A percentile compares a stretch with the other conserved stretches of the same genome.
Evolutionary conservation across 2,329 filamentous ascomycete genomes (phyloP).

Genomic region (Colletotrichum destructivum): DNA sequence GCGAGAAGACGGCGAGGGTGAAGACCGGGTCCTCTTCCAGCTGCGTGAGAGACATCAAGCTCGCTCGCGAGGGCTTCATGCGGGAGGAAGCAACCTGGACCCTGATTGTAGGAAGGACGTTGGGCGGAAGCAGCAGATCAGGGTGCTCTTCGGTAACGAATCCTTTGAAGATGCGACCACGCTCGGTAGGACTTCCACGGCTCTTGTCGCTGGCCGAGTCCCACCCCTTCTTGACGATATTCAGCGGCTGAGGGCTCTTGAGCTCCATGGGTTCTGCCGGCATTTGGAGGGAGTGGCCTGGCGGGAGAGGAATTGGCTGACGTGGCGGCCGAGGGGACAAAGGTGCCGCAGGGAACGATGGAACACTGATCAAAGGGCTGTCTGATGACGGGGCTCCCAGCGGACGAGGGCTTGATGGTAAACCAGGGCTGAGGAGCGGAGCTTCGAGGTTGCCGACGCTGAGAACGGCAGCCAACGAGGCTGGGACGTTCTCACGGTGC

Average conservation of each 20-base stretch:
- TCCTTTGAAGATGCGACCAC: conserved; percentile 78
- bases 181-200: conserved; percentile 58
- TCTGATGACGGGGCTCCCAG: conserved; percentile 47
- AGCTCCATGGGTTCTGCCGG: conserved; percentile 55
- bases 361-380: conserved; percentile 66
- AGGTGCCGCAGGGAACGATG: conserved; percentile 73
- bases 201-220: conserved; percentile 51
- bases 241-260: conserved; percentile 58
- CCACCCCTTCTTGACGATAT: conserved; percentile 54
- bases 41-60: conserved; percentile 83
- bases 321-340: conserved; percentile 82
- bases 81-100: conserved; percentile 93
- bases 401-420: conserved; percentile 74
- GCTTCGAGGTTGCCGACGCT: conserved; percentile 55
- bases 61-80: conserved; percentile 92
- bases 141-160: conserved; percentile 90
- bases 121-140: conserved; percentile 87
- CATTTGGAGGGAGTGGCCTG: conserved; percentile 77
- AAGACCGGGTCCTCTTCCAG: conserved; percentile 95
- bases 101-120: conserved; percentile 87
- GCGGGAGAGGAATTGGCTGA: conserved; percentile 80
- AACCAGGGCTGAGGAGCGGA: conserved; percentile 70
- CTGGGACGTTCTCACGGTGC: conserved; percentile 58
- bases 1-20: conserved; percentile 86
- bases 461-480: conserved; percentile 69